Percentiles rank a stretch among this genome's conserved stretches.
These are phyloP conservation scores for Abortiporus biennis DNA, from an alignment of 1,284 basidiomycete species.

Conservation along the genomic window DNA sequence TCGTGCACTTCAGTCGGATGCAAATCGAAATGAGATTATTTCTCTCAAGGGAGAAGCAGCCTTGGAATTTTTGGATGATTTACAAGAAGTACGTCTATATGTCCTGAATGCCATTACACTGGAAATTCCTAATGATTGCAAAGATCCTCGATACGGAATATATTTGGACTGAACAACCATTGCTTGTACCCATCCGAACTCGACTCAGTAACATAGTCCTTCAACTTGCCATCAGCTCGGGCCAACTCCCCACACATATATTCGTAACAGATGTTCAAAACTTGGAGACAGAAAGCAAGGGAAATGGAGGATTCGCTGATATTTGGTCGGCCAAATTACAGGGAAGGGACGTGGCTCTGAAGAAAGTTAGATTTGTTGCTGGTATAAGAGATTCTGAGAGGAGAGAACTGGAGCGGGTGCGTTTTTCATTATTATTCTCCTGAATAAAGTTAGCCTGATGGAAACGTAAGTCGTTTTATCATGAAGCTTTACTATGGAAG, in stretches of 20 bases:
- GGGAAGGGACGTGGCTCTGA: not conserved
- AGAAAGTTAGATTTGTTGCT: not conserved
- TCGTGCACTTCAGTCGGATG: too few relatives aligned
- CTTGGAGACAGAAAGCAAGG: not conserved
- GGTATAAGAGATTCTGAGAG: not conserved
- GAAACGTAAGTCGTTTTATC: constrained; percentile 8
- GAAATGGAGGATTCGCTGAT: not conserved
- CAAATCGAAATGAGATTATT: too few relatives aligned
- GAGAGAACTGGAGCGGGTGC: not conserved
- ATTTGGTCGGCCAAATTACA: not conserved
- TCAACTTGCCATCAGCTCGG: too few relatives aligned
- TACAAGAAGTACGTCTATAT: too few relatives aligned
- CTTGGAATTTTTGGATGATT: too few relatives aligned
- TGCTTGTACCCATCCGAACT: too few relatives aligned
- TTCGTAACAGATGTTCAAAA: not conserved
- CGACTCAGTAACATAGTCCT: too few relatives aligned
- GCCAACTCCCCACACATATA: not conserved
- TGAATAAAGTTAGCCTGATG: not conserved
- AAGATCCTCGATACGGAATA: too few relatives aligned
- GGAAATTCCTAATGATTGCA: too few relatives aligned
- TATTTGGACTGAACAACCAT: too few relatives aligned
- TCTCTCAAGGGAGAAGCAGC: too few relatives aligned
- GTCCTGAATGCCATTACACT: too few relatives aligned
- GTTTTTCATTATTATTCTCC: not conserved
- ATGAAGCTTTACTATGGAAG: constrained; percentile 11